Percentiles rank a stretch among this genome's conserved stretches.
These are phyloP conservation scores for Otatea glauca DNA, from an alignment of 176 grass and related monocot genomes.

Conservation along the genomic window DNA sequence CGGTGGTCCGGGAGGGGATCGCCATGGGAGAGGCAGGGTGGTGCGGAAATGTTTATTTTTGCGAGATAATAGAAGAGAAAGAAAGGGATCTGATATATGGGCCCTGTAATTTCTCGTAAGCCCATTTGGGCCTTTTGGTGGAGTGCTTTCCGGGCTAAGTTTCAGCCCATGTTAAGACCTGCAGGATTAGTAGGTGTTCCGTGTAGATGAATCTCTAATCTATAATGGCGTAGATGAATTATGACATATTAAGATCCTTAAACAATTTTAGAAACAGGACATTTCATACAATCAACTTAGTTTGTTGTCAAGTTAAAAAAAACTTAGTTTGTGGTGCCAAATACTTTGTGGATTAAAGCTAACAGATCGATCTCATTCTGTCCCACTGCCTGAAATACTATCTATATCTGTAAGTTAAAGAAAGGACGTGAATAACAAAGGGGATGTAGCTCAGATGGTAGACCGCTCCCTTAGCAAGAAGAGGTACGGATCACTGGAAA, in stretches of 20 bases:
- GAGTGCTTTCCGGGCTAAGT: background rate
- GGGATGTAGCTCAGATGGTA: constrained; percentile 84
- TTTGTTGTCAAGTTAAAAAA: background rate
- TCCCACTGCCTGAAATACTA: accelerated
- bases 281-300: background rate
- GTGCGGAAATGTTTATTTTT: constrained; percentile 25
- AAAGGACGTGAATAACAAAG: background rate
- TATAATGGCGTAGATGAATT: background rate
- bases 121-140: background rate
- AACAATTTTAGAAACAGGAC: background rate
- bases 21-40: constrained; percentile 44
- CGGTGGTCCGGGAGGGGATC: constrained; percentile 51
- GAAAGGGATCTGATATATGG: background rate
- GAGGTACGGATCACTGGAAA: too few species aligned
- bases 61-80: background rate
- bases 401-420: accelerated
- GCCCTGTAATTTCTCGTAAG: background rate
- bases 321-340: background rate
- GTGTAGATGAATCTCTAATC: background rate
- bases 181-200: background rate
- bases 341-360: background rate
- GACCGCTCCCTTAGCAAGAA: too few species aligned
- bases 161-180: background rate
- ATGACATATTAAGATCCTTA: background rate
- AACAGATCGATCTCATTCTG: background rate